Evolutionary conservation across 2,329 filamentous ascomycete species (phyloP).

Genomic region (Graphilbum fragrans): DNA sequence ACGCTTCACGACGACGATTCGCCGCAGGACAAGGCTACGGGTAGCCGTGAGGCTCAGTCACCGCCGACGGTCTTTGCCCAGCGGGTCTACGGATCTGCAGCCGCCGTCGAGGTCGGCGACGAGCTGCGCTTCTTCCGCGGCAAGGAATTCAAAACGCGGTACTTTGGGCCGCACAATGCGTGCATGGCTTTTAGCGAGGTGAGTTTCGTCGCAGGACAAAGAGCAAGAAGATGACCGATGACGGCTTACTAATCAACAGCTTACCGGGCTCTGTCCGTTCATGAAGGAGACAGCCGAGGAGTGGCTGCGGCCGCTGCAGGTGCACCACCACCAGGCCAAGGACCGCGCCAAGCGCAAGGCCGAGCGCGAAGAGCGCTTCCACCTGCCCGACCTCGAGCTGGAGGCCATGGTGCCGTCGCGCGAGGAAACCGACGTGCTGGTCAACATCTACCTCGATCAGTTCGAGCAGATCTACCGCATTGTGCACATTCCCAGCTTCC

Average conservation of each 20-base stretch:
- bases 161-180: constrained; percentile 48
- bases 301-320: constrained; percentile 45
- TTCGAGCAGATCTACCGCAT: constrained; percentile 31
- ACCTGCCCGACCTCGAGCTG: constrained; percentile 33
- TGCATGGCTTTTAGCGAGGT: constrained; percentile 47
- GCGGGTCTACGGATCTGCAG: constrained; percentile 23
- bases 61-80: constrained; percentile 15
- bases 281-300: constrained; percentile 52
- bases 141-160: constrained; percentile 47
- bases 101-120: constrained; percentile 19
- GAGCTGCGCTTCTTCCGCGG: constrained; percentile 46
- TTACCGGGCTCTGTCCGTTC: constrained; percentile 44
- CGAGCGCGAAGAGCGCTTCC: constrained; percentile 37
- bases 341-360: constrained; percentile 40
- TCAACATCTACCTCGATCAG: constrained; percentile 23
- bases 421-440: constrained; percentile 19
- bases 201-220: constrained; percentile 1
- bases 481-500: constrained; percentile 46
- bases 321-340: constrained; percentile 41
- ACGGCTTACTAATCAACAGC: constrained; percentile 13
- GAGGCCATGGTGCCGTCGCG: constrained; percentile 30
- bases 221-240: too few species aligned
- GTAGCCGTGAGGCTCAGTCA: constrained; percentile 9
- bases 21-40: constrained; percentile 11
- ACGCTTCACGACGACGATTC: constrained; percentile 13